phyloP scores from a whole-genome alignment of 2,329 filamentous ascomycete genomes.

The Fusarium subtropicale region DNA sequence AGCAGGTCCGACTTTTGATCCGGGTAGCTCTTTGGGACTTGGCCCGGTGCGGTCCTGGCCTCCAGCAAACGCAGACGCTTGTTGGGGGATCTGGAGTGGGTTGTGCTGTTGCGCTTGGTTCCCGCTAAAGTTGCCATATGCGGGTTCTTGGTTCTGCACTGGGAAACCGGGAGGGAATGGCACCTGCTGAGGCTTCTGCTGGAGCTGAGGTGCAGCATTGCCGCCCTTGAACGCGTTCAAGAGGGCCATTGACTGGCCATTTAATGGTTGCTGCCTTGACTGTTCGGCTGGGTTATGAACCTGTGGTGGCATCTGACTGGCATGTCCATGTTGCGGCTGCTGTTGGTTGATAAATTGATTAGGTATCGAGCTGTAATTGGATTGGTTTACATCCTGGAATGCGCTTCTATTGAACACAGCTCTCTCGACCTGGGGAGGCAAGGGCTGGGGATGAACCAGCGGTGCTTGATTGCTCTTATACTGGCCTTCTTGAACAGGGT shows the following conservation, averaged over 20 bases:
- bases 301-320: conserved; percentile 36
- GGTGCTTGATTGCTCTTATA: conserved; percentile 44
- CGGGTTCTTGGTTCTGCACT: conserved; percentile 25
- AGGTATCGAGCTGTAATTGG: conserved; percentile 15
- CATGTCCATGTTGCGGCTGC: conserved; percentile 44
- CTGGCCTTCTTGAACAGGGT: conserved; percentile 34
- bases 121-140: conserved; percentile 24
- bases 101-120: conserved; percentile 18
- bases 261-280: conserved; percentile 49
- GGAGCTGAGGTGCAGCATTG: conserved; percentile 32
- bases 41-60: conserved; percentile 35
- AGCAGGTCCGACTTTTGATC: conserved; percentile 41
- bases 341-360: conserved; percentile 34
- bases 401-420: conserved; percentile 59
- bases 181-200: conserved; percentile 37
- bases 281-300: conserved; percentile 21
- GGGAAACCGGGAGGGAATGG: conserved; percentile 18
- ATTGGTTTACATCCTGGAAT: conserved; percentile 46
- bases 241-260: conserved; percentile 57
- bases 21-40: conserved; percentile 47
- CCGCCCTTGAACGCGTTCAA: conserved; percentile 59
- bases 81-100: conserved; percentile 17
- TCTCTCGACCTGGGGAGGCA: conserved; percentile 67
- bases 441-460: conserved; percentile 59
- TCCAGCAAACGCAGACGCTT: conserved; percentile 8